Conservation (phyloP, 371 early-diverging fungal species). For the Apophysomyces trapeziformis region DNA sequence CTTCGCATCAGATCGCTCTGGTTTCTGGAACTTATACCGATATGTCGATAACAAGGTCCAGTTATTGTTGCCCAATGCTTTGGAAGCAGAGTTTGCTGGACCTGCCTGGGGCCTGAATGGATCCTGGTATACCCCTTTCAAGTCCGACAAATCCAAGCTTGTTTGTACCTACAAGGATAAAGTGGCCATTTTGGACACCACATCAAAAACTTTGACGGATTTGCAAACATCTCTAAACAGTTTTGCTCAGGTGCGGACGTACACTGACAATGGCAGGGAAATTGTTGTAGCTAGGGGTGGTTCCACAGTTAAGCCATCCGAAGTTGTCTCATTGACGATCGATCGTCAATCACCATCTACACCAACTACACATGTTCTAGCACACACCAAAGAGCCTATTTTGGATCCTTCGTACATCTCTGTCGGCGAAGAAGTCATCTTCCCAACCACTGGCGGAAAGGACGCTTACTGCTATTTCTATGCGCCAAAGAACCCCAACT, state of each 20-base stretch:
- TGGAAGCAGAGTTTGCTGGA: conserved; percentile 64
- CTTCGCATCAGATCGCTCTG: conserved; percentile 70
- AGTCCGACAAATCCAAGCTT: conserved; percentile 48
- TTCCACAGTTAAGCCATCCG: conserved; percentile 29
- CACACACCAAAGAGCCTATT: conserved; percentile 20
- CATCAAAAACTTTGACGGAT: conserved; percentile 44
- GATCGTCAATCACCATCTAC: neutral
- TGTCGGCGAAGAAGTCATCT: conserved; percentile 63
- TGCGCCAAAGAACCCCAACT: conserved; percentile 67
- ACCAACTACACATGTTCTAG: conserved; percentile 20
- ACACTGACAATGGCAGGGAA: conserved; percentile 36
- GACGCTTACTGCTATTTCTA: conserved; percentile 68
- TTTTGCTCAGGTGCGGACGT: conserved; percentile 39
- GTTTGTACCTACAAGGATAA: conserved; percentile 41
- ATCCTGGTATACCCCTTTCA: conserved; percentile 44
- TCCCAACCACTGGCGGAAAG: conserved; percentile 57
- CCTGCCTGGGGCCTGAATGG: conserved; percentile 48
- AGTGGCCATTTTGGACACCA: conserved; percentile 56
- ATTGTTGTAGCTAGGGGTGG: conserved; percentile 36
- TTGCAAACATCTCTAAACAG: conserved; percentile 37
- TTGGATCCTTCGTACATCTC: conserved; percentile 59
- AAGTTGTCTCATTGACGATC: conserved; percentile 29
- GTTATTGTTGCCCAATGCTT: conserved; percentile 49
- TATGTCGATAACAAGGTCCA: conserved; percentile 31
- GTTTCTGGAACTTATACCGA: conserved; percentile 75